Evolutionary conservation across 345 rosid genomes (phyloP).

Genomic region (Isatis tinctoria): DNA sequence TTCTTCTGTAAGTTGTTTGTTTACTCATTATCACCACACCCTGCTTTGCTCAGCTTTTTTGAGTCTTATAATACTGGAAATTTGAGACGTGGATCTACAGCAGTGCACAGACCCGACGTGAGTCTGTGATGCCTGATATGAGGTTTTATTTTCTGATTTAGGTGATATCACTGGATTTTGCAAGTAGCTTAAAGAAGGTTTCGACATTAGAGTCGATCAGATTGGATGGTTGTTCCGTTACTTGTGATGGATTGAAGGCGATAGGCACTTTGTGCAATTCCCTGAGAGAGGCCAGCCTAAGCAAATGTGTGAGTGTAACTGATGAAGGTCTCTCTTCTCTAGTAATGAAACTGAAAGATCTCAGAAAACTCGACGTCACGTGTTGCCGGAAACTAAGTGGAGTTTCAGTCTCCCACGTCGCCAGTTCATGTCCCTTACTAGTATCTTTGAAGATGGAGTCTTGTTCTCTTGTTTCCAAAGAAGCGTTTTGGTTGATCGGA

Average conservation of each 20-base stretch:
- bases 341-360: constrained; percentile 32
- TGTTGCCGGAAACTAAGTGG: constrained; percentile 47
- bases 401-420: constrained; percentile 34
- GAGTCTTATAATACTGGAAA: no score
- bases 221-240: constrained; percentile 40
- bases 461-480: constrained; percentile 43
- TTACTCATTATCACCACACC: constrained; percentile 1
- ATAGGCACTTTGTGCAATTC: constrained; percentile 32
- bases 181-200: constrained; percentile 33
- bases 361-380: constrained; percentile 43
- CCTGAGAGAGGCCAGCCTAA: constrained; percentile 39
- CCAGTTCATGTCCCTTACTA: constrained; percentile 38
- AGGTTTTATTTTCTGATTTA: constrained; percentile 18
- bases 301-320: constrained; percentile 40
- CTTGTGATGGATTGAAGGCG: constrained; percentile 38
- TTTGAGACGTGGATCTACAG: neutral
- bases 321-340: constrained; percentile 42
- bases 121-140: constrained; percentile 9
- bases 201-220: constrained; percentile 35
- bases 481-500: constrained; percentile 46
- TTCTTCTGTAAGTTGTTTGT: constrained; percentile 35
- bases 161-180: constrained; percentile 33
- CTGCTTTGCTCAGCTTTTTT: neutral
- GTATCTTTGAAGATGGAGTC: constrained; percentile 49
- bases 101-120: neutral